Evolutionary conservation across 2,329 filamentous ascomycete species (phyloP), one percentile per base, ranked within the genome.

Genomic region (Elsinoe necatrix): DNA sequence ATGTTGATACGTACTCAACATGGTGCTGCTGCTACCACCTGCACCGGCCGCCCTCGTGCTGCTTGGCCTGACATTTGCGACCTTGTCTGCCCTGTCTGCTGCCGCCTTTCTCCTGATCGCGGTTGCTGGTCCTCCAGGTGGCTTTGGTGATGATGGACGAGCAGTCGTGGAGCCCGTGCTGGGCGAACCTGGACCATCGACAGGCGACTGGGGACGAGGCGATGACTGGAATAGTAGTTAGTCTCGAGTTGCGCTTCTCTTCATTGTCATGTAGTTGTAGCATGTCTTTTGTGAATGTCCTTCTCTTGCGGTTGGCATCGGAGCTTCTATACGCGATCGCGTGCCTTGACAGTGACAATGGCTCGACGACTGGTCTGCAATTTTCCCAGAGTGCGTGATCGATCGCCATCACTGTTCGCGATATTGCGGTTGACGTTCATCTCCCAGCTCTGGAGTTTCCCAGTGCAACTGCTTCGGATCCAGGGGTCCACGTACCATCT

Each of bases 31-130:
- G 71, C 90, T 96, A 63, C 93, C 93, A 64, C 93, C 93, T 16
- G 93, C 93, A 65, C 93, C 93, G 31, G 93, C 93, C 37, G 92
- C 85, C 67, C 93, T 83, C 63, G 93, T 98, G 77, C 88, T 95
- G 72, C 85, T 88, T 52, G 93, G 93, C 65, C 93, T 82, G 63
- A 83, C 87, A 86, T 95, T 98, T 68, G 92, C 91, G 66, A 92
- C 83, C 76, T 95, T 93, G 76, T 97, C 93, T 75, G 95, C 95
- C 77, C 95, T 88, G 73, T 97, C 93, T 67, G 92, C 92, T 27
- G 93, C 93, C 42, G 93, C 92, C 71, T 93, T 89, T 72, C 93
- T 86, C 73, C 93, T 85, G 76, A 98, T 95, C 61, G 90, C 92
- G 64, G 92, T 95, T 72, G 93, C 90, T 68, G 93, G 90, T 66